Base-by-base conservation (phyloP, 805 yeast species). In the Candida vartiovaarae region DNA sequence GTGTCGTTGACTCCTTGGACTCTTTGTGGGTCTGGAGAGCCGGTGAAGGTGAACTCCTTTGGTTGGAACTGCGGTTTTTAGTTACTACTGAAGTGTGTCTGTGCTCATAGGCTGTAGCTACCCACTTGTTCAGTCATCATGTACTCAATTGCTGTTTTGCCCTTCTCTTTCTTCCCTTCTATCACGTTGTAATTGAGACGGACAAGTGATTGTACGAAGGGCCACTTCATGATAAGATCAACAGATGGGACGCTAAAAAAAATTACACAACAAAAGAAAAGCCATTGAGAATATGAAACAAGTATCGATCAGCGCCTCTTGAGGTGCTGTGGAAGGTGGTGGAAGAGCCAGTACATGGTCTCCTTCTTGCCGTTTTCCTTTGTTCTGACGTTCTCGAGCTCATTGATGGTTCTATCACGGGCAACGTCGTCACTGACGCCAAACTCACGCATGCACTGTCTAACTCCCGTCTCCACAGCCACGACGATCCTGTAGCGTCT, bases 341-440 rank as follows among this genome's bases (percentile, higher is more conserved):
- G 60, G 47, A 57, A 57, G 24, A 59, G 39, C 63, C 63, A 59
- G 38, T 59, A 59, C 60, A 59, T 55, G 0, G 63, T 53, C 38
- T 57, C 60, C 37, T 54, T 57, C 32, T 52, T 55, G 11, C 63
- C 62, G 39, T 48, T 47, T 1, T 45, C 51, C 40, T 53, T 56
- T 1, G 37, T 36, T 42, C 63, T 50, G 36, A 43, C 23, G 9
- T 32, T 31, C 41, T 59, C 63, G n/a, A 59, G 35, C 32, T 59
- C 62, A 10, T 33, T 38, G 27, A 57, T 36, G 34, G 49, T 46
- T 31, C 48, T 46, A 8, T 57, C 62, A 23, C 50, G 50, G 3
- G 62, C 62, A 8, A 45, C 32, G 11, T 25, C 34, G 28, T 52
- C 55, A 35, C 42, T 47, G 9, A 51, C 34, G 2, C 56, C 58